These are phyloP conservation scores for Spiromastix sp. DNA, from an alignment of 2,329 filamentous ascomycete species.

Conservation along the genomic window DNA sequence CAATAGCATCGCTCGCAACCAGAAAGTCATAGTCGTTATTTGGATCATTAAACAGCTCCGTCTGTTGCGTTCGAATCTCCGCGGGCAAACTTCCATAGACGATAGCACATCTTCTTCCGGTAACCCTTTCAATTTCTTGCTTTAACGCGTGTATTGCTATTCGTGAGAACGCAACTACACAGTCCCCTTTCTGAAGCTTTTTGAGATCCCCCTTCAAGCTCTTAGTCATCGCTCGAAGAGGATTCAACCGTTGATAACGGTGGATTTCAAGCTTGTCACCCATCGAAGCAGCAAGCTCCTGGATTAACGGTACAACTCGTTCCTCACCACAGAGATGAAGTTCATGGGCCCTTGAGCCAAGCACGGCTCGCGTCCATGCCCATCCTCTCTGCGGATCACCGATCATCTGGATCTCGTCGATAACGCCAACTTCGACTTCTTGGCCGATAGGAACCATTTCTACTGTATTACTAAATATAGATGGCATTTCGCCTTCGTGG, in stretches of 20 bases:
- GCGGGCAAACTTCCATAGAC: slow-evolving; percentile 88
- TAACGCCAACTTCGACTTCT: slow-evolving; percentile 75
- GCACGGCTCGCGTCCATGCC: slow-evolving; percentile 86
- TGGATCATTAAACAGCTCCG: slow-evolving; percentile 86
- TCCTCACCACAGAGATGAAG: slow-evolving; percentile 90
- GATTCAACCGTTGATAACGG: slow-evolving; percentile 72
- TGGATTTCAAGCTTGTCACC: slow-evolving; percentile 79
- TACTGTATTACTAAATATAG: slow-evolving; percentile 79
- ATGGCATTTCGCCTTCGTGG: slow-evolving; percentile 44
- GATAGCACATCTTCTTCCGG: slow-evolving; percentile 73
- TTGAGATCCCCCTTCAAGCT: slow-evolving; percentile 55
- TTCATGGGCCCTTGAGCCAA: slow-evolving; percentile 79
- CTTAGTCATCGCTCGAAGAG: slow-evolving; percentile 53
- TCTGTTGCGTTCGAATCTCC: slow-evolving; percentile 85
- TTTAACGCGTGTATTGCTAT: slow-evolving; percentile 73
- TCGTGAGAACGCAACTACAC: slow-evolving; percentile 77
- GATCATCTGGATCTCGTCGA: slow-evolving; percentile 99
- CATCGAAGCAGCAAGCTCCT: slow-evolving; percentile 63
- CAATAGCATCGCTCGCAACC: slow-evolving; percentile 89
- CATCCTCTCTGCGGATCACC: slow-evolving; percentile 68
- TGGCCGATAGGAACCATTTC: slow-evolving; percentile 64
- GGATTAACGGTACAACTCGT: slow-evolving; percentile 66
- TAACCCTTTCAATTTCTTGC: slow-evolving; percentile 61
- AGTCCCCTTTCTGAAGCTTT: slow-evolving; percentile 76
- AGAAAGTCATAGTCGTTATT: slow-evolving; percentile 92